Evolutionary conservation across 1,284 basidiomycete genomes (phyloP), one percentile per base, ranked within the genome.

Genomic region (Moesziomyces sp.): DNA sequence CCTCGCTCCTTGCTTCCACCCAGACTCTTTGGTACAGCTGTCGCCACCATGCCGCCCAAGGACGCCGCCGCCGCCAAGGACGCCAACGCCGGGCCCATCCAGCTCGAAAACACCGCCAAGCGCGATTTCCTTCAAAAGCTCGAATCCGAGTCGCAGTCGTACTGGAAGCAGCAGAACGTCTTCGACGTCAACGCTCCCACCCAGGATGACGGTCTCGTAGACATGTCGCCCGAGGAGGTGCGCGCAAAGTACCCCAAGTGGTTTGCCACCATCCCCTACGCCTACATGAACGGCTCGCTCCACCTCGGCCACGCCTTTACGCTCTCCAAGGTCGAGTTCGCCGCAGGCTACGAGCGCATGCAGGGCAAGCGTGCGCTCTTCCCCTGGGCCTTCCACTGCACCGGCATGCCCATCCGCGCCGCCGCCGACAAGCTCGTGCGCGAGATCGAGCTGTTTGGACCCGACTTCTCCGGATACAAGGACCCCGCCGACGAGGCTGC

Each of bases 331-430:
- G 92, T 98, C 84, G 97, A 99, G 85, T 99, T 99, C 81, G 91
- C 91, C 2, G 91, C 95, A 44, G 97, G 97, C 23, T 99, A 93
- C 85, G 91, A 99, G 86, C 88, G 96, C 54, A 92, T 99, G 92
- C 85, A 94, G 75, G 97, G 97, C 57, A 97, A 97, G 87, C 89
- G 93, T 40, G 93, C 93, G 35, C 86, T 99, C 75, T 99, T 98
- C 86, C 97, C 51, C 90, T 97, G 83, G 96, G 93, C 58, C 91
- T 84, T 97, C 86, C 97, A 99, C 86, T 93, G 92, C 78, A 98
- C 96, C 9, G 96, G 96, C 54, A 93, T 99, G 93, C 96, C 96
- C 49, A 99, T 99, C 88, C 97, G 97, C 89, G 94, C 96, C 23
- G 92, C 96, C 23, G 88, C 96, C 10, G 97, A 99, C 88, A 99